Evolutionary conservation across 208 protist genomes (phyloP).

Genomic region (Sergeia podlipaevii): DNA sequence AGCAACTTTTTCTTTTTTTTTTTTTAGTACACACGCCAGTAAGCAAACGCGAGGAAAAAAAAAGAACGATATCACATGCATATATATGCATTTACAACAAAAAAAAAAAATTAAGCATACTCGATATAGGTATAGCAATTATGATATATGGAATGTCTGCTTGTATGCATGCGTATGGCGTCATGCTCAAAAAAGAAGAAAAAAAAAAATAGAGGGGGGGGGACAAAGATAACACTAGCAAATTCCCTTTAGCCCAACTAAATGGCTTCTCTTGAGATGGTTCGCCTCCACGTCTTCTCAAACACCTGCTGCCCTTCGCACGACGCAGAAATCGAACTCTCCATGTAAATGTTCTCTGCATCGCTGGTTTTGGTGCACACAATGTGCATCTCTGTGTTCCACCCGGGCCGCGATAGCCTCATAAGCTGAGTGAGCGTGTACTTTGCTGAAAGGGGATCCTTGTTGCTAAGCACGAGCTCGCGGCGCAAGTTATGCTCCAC

Average conservation of each 20-base stretch:
- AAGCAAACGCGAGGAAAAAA: too few relatives aligned
- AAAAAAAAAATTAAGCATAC: too few relatives aligned
- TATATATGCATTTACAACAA: too few relatives aligned
- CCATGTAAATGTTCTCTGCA: conserved; percentile 41
- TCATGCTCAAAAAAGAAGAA: conserved; percentile 2
- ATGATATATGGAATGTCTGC: too few relatives aligned
- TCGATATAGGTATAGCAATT: too few relatives aligned
- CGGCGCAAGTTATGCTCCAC: conserved; percentile 61
- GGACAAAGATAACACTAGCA: neutral
- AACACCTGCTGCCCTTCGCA: conserved; percentile 36
- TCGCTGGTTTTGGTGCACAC: conserved; percentile 32
- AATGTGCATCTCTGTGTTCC: conserved; percentile 44
- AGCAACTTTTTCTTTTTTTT: too few relatives aligned
- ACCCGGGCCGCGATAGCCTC: conserved; percentile 35
- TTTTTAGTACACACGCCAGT: too few relatives aligned
- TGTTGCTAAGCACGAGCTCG: conserved; percentile 51
- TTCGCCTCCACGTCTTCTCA: conserved; percentile 41
- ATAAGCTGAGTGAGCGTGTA: conserved; percentile 49
- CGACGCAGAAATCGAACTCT: conserved; percentile 30
- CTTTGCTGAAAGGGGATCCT: conserved; percentile 50
- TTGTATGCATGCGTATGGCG: too few relatives aligned
- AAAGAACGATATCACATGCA: too few relatives aligned
- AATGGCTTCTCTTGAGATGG: conserved; percentile 38
- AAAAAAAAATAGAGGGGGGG: neutral
- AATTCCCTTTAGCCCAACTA: conserved; percentile 4